Evolutionary conservation across 345 rosid species (phyloP).

Genomic region (Passiflora organensis): DNA sequence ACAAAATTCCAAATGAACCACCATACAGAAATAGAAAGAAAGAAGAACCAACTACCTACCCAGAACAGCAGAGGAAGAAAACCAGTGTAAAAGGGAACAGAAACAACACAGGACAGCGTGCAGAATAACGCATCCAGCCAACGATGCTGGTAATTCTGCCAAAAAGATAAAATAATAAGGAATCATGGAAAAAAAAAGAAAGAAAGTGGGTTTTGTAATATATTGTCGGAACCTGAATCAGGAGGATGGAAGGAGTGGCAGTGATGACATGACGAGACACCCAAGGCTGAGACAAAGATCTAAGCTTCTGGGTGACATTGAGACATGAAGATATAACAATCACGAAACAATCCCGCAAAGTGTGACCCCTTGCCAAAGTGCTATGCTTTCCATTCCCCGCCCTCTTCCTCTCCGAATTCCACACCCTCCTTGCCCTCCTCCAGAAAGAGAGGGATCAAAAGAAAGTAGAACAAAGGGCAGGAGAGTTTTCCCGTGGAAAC

Average conservation of each 20-base stretch:
- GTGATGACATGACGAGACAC: slow-evolving; percentile 50
- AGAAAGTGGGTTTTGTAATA: slow-evolving; percentile 12
- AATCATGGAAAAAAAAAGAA: neutral
- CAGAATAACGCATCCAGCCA: slow-evolving; percentile 75
- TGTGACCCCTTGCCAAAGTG: slow-evolving; percentile 63
- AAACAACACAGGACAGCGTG: slow-evolving; percentile 82
- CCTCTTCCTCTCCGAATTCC: slow-evolving; percentile 9
- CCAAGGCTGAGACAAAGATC: slow-evolving; percentile 71
- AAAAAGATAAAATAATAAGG: slow-evolving; percentile 5
- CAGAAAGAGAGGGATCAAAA: slow-evolving; percentile 12
- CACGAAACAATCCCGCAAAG: slow-evolving; percentile 64
- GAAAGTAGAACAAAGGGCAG: neutral
- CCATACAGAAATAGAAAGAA: neutral
- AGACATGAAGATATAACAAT: slow-evolving; percentile 58
- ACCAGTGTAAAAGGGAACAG: slow-evolving; percentile 95
- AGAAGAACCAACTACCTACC: slow-evolving; percentile 60
- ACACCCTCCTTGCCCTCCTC: slow-evolving; percentile 10
- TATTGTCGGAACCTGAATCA: slow-evolving; percentile 63
- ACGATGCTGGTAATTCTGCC: slow-evolving; percentile 63
- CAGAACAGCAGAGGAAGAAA: slow-evolving; percentile 96
- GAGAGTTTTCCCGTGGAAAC: too few relatives aligned
- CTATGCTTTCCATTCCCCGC: slow-evolving; percentile 57
- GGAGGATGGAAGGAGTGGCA: slow-evolving; percentile 54
- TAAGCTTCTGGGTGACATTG: slow-evolving; percentile 52
- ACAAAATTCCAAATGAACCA: slow-evolving; percentile 6